These are phyloP conservation scores for Pholiota conissans DNA, from an alignment of 768 basidiomycete genomes.

Conservation along the genomic window DNA sequence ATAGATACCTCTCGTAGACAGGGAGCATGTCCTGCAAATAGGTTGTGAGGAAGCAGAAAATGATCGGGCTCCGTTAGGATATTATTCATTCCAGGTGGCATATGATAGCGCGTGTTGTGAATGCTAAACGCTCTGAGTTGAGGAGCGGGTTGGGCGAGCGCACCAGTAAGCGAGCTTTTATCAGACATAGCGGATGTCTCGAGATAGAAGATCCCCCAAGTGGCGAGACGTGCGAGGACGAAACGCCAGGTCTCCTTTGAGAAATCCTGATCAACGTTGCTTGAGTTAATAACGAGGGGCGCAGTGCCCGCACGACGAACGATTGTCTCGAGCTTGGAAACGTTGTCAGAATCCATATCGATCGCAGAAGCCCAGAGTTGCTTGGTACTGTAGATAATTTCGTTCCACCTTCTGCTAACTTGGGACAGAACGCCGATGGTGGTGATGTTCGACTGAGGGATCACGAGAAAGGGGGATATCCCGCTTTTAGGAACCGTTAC, in stretches of 20 bases:
- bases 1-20: not conserved
- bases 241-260: not conserved
- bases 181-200: too few species aligned
- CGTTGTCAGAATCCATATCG: not conserved
- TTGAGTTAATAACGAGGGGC: not conserved
- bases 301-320: not conserved
- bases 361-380: not conserved
- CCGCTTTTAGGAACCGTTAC: too few species aligned
- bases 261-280: not conserved
- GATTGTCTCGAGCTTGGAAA: not conserved
- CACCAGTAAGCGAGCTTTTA: not conserved
- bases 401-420: not conserved
- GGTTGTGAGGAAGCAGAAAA: not conserved
- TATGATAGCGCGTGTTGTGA: not conserved
- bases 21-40: not conserved
- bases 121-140: not conserved
- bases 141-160: not conserved
- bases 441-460: not conserved
- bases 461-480: too few species aligned
- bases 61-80: not conserved
- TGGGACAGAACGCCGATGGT: not conserved
- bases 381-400: not conserved
- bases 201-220: not conserved
- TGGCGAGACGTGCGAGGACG: not conserved
- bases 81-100: not conserved